Evolutionary conservation across 2,329 filamentous ascomycete species (phyloP), one percentile per base, ranked within the genome.

Genomic region (Microdochium paspali): DNA sequence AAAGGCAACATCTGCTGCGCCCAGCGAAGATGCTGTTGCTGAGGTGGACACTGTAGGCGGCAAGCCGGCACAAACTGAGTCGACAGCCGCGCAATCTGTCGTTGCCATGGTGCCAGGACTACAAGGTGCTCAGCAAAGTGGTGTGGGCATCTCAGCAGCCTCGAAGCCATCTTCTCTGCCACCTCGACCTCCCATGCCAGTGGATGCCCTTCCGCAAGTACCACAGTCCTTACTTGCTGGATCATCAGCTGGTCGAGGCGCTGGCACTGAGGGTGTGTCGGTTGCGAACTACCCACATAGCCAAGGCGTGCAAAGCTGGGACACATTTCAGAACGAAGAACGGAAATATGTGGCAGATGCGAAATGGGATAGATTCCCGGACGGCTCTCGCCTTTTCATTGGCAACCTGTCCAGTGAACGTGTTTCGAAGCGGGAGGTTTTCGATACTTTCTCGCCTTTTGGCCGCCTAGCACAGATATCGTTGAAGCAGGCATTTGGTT

Each of bases 401-500:
- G 87, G 87, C 47, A 98, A 97, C 61, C 75, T 98, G 10, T 90
- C 90, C 2, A 91, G 87, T 46, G 91, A 97, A 63, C 84, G 90
- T 61, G 90, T 95, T 13, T 93, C 88, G 6, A 97, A 97, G 67
- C 81, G 86, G 54, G 90, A 97, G 65, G 82, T 97, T 9, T 97
- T 95, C 66, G 85, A 95, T 61, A 76, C 91, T 18, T 97, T 98
- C 61, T 82, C 90, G 60, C 78, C 76, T 49, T 90, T 89, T 61
- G 93, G 93, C 47, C 84, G 84, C 51, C 73, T 98, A 44, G 91
- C 90, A 2, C 93, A 98, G 63, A 93, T 97, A 50, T 95, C 90
- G 1, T 88, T 97, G 57, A 97, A 97, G 66, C 90, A 93, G 54
- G 90, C 90, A 1, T 97, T 95, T 66, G 93, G 93, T 1, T 98